Evolutionary conservation across 768 basidiomycete species (phyloP).

Genomic region (Floccularia luteovirens): DNA sequence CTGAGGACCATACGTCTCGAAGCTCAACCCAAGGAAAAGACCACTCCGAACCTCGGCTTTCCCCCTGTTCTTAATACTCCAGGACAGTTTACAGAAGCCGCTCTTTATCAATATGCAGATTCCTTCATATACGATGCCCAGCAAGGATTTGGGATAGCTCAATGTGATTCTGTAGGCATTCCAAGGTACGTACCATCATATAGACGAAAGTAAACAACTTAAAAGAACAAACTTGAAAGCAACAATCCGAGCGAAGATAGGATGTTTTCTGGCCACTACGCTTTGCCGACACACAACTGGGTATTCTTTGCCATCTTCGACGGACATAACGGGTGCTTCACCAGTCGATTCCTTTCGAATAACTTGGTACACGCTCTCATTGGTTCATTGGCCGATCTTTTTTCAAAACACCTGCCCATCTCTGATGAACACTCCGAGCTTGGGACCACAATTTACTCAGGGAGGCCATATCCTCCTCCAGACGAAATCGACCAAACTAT

Average conservation of each 20-base stretch:
- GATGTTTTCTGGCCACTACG: neutral
- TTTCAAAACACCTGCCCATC: conserved; percentile 9
- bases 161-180: neutral
- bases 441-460: conserved; percentile 5
- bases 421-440: conserved; percentile 8
- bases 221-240: conserved; percentile 1
- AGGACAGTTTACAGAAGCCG: no score
- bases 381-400: conserved; percentile 15
- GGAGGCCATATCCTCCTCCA: conserved; percentile 14
- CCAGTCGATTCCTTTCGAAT: conserved; percentile 21
- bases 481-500: conserved; percentile 26
- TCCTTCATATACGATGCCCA: no score
- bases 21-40: no score
- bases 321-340: conserved; percentile 23
- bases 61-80: no score
- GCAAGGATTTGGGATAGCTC: neutral
- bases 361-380: conserved; percentile 20
- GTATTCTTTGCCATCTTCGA: conserved; percentile 19
- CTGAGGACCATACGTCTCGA: no score
- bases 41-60: no score
- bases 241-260: conserved; percentile 1
- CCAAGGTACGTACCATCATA: conserved; percentile 1
- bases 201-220: neutral
- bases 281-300: conserved; percentile 14
- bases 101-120: no score